Evolutionary conservation across 2,329 filamentous ascomycete genomes (phyloP), one percentile per base, ranked within the genome.

Genomic region (Exophiala mesophila): DNA sequence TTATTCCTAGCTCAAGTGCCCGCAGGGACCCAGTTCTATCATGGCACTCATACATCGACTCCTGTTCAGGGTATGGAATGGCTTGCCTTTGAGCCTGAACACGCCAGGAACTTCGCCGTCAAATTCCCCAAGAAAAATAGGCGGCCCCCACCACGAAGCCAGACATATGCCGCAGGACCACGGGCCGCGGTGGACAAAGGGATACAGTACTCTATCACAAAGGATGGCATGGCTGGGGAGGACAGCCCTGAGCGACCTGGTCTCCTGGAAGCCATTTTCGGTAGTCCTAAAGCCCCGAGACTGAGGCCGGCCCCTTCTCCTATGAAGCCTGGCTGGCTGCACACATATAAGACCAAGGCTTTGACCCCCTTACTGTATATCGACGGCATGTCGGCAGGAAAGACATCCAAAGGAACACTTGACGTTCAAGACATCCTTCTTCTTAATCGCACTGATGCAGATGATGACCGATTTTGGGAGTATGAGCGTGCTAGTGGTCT

Each of bases 51-150:
- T 6, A 59, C 56, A 0, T 52, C 65, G 1, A 60, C 71, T 1
- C 65, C 70, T 0, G 71, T 84, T 0, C 60, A 63, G 2, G 73
- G 70, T 0, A 44, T 50, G 34, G 44, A 54, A 36, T 54, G 52
- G 52, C 67, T 88, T 1, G 84, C 85, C 0, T 88, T 88, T 56
- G 84, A 88, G 59, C 73, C 82, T 3, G 83, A 88, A 54, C 85
- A 88, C 61, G 80, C 83, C 0, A 69, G 83, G 51, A 58, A 69
- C 2, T 88, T 88, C 62, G 79, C 82, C 1, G 23, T 26, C 23
- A 26, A 26, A 12, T 26, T 26, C 23, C 23, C 23, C 12, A 26
- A 26, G 23, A 26, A 12, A 26, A 6, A 26, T 12, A 26, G 12
- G 26, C 35, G 21, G 31, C 42, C 40, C 12, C 23, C 35, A n/a